Evolutionary conservation across 2,329 filamentous ascomycete species (phyloP), one percentile per base, ranked within the genome.

Genomic region (Shiraia bambusicola): DNA sequence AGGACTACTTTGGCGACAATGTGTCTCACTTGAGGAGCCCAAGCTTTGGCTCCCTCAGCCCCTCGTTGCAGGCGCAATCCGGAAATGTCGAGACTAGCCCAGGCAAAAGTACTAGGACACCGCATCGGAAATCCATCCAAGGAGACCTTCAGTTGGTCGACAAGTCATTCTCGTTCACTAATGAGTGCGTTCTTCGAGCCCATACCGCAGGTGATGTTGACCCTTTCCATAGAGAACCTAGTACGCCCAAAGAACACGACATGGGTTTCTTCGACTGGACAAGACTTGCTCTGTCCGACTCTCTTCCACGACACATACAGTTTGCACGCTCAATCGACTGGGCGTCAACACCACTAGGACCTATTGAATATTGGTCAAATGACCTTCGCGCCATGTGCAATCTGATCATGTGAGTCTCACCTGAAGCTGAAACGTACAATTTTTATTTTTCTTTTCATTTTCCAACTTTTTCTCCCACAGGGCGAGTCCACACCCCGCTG

Each of bases 241-340:
- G 49, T 38, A 15, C 38, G 19, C 40, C 50, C 32, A 42, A 56
- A 16, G 49, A 62, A 24, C 54, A 58, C 42, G 59, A 75, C 37
- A 59, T 73, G 52, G 73, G 78, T 10, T 86, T 82, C 24, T 92
- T 91, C 60, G 88, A 94, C 66, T 93, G 88, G 88, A 93, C 88
- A 3, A 78, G 82, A 39, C 75, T 92, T 34, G 80, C 84, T 1
- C 37, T 84, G 10, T 79, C 79, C 4, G 72, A 82, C 11, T 77
- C 76, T 17, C 74, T 91, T 28, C 84, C 86, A 2, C 70, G 76
- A 7, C 88, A 93, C 60, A 85, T 92, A 33, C 80, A 77, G 39
- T 87, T 92, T 53, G 84, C 84, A 13, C 80, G 86, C 27, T 82
- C 79, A 28, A 66, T 84, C 26, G 83, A 91, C 62, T 94, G 88